Conservation (phyloP, 495 filamentous ascomycete genomes). For the Aspergillus nanangensis region DNA sequence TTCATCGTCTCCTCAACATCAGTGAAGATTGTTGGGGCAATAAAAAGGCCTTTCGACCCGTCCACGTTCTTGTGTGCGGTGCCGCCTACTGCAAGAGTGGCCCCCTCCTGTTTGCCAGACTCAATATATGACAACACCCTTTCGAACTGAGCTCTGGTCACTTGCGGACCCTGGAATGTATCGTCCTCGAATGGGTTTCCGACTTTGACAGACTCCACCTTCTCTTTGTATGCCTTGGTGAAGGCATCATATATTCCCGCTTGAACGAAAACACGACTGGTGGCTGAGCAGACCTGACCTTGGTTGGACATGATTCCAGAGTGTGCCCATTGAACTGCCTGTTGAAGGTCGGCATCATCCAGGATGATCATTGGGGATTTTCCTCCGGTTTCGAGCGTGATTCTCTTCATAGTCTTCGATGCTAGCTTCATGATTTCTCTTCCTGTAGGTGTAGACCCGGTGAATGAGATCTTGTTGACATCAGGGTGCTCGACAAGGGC, state of each 20-base stretch:
- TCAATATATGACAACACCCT: conserved; percentile 68
- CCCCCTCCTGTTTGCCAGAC: conserved; percentile 68
- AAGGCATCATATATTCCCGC: conserved; percentile 72
- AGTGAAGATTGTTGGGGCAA: conserved; percentile 63
- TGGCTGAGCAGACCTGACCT: conserved; percentile 85
- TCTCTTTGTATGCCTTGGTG: conserved; percentile 59
- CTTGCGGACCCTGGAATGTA: conserved; percentile 81
- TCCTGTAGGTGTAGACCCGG: conserved; percentile 73
- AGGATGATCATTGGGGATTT: conserved; percentile 80
- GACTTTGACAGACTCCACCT: conserved; percentile 58
- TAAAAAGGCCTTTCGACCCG: conserved; percentile 46
- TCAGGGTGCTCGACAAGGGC: conserved; percentile 67
- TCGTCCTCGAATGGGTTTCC: conserved; percentile 70
- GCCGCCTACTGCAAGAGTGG: conserved; percentile 66
- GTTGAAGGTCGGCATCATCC: conserved; percentile 76
- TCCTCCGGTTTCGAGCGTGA: conserved; percentile 79
- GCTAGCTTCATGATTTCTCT: conserved; percentile 85
- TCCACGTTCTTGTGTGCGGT: no score
- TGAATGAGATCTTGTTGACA: conserved; percentile 86
- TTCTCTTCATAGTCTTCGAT: conserved; percentile 75
- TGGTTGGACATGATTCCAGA: conserved; percentile 64
- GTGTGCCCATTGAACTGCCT: conserved; percentile 79
- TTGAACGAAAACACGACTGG: conserved; percentile 75
- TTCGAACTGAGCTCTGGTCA: conserved; percentile 76
- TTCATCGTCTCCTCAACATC: conserved; percentile 56